phyloP scores from a whole-genome alignment of 1,139 yeast genomes.

The Diutina ranongensis region DNA sequence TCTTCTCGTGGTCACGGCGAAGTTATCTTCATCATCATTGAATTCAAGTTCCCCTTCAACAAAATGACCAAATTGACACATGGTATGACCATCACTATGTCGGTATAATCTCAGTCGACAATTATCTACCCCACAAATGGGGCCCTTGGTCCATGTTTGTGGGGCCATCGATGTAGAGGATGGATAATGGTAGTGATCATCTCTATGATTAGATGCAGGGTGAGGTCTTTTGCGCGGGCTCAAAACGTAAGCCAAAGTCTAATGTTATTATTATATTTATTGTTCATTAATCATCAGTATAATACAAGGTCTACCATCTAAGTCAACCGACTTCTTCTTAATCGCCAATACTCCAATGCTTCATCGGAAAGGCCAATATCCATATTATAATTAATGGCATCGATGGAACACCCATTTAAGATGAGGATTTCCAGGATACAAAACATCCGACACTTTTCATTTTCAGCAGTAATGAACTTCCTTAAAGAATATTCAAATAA shows the following conservation, averaged over 20 bases:
- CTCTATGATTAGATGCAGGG: too few relatives aligned
- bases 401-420: conserved; percentile 48
- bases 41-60: conserved; percentile 69
- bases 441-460: conserved; percentile 28
- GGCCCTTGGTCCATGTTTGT: conserved; percentile 49
- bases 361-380: conserved; percentile 25
- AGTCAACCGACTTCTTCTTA: conserved; percentile 5
- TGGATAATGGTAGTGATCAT: not conserved
- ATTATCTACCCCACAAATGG: conserved; percentile 80
- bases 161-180: conserved; percentile 11
- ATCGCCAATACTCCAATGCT: conserved; percentile 44
- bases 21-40: conserved; percentile 62
- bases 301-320: conserved; percentile 2
- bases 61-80: conserved; percentile 88
- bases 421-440: conserved; percentile 62
- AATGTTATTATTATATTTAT: too few relatives aligned
- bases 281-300: not conserved
- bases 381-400: conserved; percentile 14
- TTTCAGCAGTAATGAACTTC: conserved; percentile 22
- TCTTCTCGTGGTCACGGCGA: conserved; percentile 39
- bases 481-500: conserved; percentile 53
- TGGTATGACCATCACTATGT: conserved; percentile 59
- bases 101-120: conserved; percentile 74
- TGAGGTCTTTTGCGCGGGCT: too few relatives aligned
- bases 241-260: too few relatives aligned